phyloP scores from a whole-genome alignment of 148 eudicot species.

The Rhododendron henanense region DNA sequence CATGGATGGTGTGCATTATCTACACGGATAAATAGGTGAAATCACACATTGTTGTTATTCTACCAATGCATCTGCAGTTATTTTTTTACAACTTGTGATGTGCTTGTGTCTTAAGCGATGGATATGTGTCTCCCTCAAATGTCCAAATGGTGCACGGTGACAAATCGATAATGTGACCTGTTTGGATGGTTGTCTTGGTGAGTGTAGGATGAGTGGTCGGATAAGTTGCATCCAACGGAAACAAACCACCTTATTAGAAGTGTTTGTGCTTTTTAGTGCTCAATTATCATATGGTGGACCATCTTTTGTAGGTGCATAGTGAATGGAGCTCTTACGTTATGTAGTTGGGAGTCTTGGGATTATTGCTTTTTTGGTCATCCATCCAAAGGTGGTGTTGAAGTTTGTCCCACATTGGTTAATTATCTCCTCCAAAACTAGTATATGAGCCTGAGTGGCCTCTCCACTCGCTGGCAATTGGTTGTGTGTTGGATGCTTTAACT shows the following conservation, averaged over 20 bases:
- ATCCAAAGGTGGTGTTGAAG: neutral
- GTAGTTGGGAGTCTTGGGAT: neutral
- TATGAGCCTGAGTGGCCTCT: neutral
- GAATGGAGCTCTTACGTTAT: neutral
- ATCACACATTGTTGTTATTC: neutral
- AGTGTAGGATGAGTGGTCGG: neutral
- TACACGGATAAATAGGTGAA: neutral
- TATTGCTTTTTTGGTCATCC: neutral
- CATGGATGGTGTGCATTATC: neutral
- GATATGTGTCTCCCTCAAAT: neutral
- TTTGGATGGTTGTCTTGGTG: neutral
- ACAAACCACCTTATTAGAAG: neutral
- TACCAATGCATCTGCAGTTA: neutral
- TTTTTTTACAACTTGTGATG: too few relatives aligned
- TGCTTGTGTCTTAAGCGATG: neutral
- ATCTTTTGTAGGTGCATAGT: neutral
- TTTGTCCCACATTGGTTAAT: neutral
- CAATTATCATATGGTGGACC: neutral
- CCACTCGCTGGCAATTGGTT: neutral
- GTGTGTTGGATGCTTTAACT: too few relatives aligned
- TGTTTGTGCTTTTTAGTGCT: neutral
- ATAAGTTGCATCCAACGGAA: neutral
- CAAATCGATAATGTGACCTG: neutral
- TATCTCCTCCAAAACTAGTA: neutral
- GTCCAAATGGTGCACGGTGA: neutral